Base-by-base conservation (phyloP, 2,329 filamentous ascomycete species). In the Cryphonectria nitschkei region DNA sequence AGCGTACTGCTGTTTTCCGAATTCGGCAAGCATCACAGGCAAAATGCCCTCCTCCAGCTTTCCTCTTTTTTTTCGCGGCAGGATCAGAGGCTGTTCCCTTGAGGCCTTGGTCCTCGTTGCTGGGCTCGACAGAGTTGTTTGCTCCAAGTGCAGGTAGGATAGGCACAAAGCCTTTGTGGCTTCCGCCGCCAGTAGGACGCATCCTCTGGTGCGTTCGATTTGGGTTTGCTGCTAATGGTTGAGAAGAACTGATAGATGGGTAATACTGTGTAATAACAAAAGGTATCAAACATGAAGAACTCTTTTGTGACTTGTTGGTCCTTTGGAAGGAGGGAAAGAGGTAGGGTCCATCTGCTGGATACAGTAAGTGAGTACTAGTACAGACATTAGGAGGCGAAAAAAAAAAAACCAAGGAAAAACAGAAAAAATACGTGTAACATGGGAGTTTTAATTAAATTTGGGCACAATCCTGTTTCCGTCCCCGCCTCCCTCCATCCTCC, bases 1-100 rank as follows among this genome's bases (percentile, higher is more conserved):
- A 3, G 11, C 67, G 34, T 67, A 70, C 70, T 60, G 70, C 70
- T 46, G 68, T 65, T 41, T 72, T 72, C 19, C 61, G 67, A 4
- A 64, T 43, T n/a, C 70, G 70, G 63, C 67, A 72, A 6, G 61
- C 68, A 50, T 70, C 70, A 58, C 70, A 70, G 3, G 70, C 70
- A 26, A 68, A 70, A 16, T 65, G 68, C 16, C 68, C 68, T 41
- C 52, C 61, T 9, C 60, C 68, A 13, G 54, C 29, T n/a, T 43
- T 68, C 37, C 61, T 62, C 43, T 65, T 65, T 13, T 39, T 70
- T 46, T 58, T 72, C 9, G 62, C 54, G 16, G 46, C 65, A 0
- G 56, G 26, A 1, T 22, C 46, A 50, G 46, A 8, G 22, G 19
- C 34, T 26, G 9, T 39, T 60, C 11, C 26, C 4, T 22, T 7